Percentiles rank a stretch among this genome's conserved stretches.
phyloP scores from a whole-genome alignment of 306 rosid species.

The Aeschynomene evenia region DNA sequence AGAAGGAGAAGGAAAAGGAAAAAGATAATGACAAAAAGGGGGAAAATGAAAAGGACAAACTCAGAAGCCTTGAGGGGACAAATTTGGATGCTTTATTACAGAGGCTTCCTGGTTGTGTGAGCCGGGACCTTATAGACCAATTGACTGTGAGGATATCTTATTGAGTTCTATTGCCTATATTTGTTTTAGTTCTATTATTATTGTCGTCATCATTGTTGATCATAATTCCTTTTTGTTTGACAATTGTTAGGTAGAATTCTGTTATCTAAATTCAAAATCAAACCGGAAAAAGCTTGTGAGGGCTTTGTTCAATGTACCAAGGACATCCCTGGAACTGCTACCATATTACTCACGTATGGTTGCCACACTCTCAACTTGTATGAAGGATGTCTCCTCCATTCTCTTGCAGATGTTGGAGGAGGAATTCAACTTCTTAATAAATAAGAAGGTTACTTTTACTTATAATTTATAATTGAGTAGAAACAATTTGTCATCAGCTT shows the following conservation, averaged over 20 bases:
- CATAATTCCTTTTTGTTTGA: constrained; percentile 15
- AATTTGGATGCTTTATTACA: constrained; percentile 93
- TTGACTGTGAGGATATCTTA: constrained; percentile 64
- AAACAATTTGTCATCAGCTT: not conserved
- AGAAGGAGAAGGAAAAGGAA: constrained; percentile 74
- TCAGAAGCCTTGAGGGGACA: constrained; percentile 85
- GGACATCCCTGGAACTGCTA: constrained; percentile 91
- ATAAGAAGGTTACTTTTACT: constrained; percentile 73
- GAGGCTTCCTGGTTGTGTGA: constrained; percentile 97
- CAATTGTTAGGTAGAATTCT: constrained; percentile 82
- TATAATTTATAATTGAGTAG: not conserved
- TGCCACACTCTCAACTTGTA: constrained; percentile 92
- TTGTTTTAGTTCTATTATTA: constrained; percentile 20
- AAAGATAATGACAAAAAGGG: constrained; percentile 71
- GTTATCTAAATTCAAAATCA: constrained; percentile 92
- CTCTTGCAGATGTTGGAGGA: constrained; percentile 92
- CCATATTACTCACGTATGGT: constrained; percentile 97
- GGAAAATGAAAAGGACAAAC: constrained; percentile 88
- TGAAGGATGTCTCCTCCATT: constrained; percentile 92
- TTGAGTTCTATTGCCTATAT: constrained; percentile 14
- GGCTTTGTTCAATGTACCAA: constrained; percentile 93
- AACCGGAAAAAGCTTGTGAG: constrained; percentile 90
- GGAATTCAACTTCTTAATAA: constrained; percentile 91
- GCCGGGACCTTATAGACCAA: constrained; percentile 99
- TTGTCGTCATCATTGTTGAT: constrained; percentile 13